Conservation (phyloP, 164 flowering plant genomes). For the Platanus orientalis region DNA sequence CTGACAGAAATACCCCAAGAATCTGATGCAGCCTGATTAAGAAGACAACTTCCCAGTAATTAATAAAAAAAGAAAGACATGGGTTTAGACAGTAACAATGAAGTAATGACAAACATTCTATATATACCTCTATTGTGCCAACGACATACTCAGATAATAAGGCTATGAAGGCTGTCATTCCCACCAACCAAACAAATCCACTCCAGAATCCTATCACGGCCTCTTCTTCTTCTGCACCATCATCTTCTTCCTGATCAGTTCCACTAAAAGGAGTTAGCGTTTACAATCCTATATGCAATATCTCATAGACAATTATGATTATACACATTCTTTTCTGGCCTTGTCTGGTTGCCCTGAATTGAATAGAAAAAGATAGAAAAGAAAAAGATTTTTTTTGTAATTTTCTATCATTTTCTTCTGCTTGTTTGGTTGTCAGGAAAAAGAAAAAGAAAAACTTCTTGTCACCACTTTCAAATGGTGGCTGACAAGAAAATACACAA, state of each 20-base stretch:
- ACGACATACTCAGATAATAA: slow-evolving; percentile 82
- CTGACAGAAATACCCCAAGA: slow-evolving; percentile 86
- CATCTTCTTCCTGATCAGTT: slow-evolving; percentile 37
- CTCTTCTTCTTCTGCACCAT: slow-evolving; percentile 29
- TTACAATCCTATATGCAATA: not conserved
- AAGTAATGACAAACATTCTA: too few relatives aligned
- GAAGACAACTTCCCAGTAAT: not conserved
- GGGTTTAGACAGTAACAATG: not conserved
- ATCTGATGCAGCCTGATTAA: slow-evolving; percentile 64
- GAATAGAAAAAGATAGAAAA: not conserved
- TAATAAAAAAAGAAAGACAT: not conserved
- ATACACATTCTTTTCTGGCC: too few relatives aligned
- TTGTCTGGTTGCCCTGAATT: too few relatives aligned
- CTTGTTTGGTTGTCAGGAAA: too few relatives aligned
- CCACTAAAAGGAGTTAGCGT: not conserved
- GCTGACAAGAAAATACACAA: too few relatives aligned
- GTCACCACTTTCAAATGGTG: too few relatives aligned
- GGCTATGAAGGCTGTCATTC: slow-evolving; percentile 67
- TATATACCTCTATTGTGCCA: slow-evolving; percentile 74
- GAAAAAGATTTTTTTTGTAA: too few relatives aligned
- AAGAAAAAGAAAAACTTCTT: too few relatives aligned
- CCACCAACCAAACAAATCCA: slow-evolving; percentile 62
- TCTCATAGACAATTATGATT: too few relatives aligned
- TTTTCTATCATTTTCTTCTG: too few relatives aligned
- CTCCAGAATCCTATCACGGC: slow-evolving; percentile 75